phyloP scores from a whole-genome alignment of 2,329 filamentous ascomycete genomes.

The Cladophialophora bantiana region DNA sequence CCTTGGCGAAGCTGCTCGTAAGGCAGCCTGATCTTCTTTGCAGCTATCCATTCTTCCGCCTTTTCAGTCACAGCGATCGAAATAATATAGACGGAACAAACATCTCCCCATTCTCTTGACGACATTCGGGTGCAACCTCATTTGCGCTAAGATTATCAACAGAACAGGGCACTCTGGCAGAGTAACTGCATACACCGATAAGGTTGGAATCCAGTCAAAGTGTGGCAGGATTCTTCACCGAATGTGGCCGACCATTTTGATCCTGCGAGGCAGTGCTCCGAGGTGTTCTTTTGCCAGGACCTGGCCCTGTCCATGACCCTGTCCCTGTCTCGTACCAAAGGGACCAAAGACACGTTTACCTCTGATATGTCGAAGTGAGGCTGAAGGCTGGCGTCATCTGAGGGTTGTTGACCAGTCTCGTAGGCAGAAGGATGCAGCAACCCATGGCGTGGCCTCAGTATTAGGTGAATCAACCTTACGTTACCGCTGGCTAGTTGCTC shows the following conservation, averaged over 20 bases:
- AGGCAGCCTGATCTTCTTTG: neutral
- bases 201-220: neutral
- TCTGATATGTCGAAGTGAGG: slow-evolving; percentile 1
- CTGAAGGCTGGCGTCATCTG: neutral
- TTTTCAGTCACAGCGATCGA: neutral
- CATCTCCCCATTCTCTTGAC: neutral
- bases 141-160: neutral
- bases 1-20: neutral
- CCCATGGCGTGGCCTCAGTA: neutral
- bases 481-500: neutral
- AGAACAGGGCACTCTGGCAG: neutral
- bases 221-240: neutral
- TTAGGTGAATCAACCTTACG: neutral
- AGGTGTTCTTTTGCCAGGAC: slow-evolving; percentile 1
- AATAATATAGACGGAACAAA: neutral
- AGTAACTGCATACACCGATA: neutral
- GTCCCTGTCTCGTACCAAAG: neutral
- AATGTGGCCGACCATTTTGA: slow-evolving; percentile 1
- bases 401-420: neutral
- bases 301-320: neutral
- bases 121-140: neutral
- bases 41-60: neutral
- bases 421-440: neutral
- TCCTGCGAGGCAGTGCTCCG: neutral
- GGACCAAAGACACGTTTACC: neutral